Base-by-base conservation (phyloP, 306 rosid genomes). In the Cyclanthera cordifolia region DNA sequence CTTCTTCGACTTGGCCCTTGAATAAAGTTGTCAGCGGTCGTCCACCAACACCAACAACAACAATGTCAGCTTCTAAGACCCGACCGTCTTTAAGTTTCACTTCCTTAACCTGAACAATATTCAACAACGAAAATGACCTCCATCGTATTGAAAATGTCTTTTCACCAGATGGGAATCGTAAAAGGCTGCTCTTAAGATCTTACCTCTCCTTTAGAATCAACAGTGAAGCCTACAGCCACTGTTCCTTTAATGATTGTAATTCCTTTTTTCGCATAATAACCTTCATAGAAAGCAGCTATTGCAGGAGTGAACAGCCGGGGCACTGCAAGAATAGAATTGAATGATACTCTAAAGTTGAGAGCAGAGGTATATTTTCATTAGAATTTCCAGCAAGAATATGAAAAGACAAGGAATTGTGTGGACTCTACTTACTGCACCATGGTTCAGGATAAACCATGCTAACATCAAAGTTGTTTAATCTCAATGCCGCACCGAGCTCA, bases 361-460 rank as follows among this genome's bases (percentile, higher is more conserved):
- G 15, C 66, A 8, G 46, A 60, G 46, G 47, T 16, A 30, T 7
- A 66, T 45, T 43, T 6, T 6, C 39, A 13, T 43, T 15, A 5
- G 41, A 16, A 67, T 9, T 14, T 16, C 12, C 48, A 4, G 46
- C 41, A 28, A 27, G 45, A 27, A 19, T 8, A 24, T 28, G 16
- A 50, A 14, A 50, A 14, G 37, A 19, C 46, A 24, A 1, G 17
- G 12, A 76, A 75, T 74, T 61, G 27, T 9, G 39, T 17, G 49
- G 41, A 10, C 25, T 37, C 79, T 75, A 89, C 98, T 87, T 87
- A 93, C 98, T 93, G 82, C 96, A 90, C 98, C 98, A 93, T 53
- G 96, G 96, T 79, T 93, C 98, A 24, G 98, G 98, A 79, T 90
- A 93, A 77, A 93, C 96, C 98, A 93, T 93, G 73, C 70, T 84